Conservation (phyloP, 257 asterid species). For the Phtheirospermum japonicum region DNA sequence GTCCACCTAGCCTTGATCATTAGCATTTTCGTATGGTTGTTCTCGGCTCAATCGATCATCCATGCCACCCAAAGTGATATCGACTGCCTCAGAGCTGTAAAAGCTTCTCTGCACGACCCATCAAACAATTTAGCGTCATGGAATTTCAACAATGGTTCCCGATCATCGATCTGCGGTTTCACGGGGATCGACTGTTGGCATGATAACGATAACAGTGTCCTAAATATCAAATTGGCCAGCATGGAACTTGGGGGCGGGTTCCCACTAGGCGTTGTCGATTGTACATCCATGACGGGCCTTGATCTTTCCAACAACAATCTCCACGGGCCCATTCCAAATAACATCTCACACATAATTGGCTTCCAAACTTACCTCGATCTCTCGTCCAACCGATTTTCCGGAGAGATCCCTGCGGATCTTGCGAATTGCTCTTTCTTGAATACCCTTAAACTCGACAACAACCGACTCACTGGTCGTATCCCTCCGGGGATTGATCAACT, state of each 20-base stretch:
- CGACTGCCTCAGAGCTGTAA: slow-evolving; percentile 57
- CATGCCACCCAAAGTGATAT: slow-evolving; percentile 48
- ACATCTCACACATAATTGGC: slow-evolving; percentile 43
- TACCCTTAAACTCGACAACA: slow-evolving; percentile 50
- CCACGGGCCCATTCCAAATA: slow-evolving; percentile 48
- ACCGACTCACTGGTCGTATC: slow-evolving; percentile 48
- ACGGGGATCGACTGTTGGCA: slow-evolving; percentile 83
- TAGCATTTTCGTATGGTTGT: too few species aligned
- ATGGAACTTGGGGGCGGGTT: slow-evolving; percentile 81
- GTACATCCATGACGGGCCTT: slow-evolving; percentile 67
- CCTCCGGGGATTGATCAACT: slow-evolving; percentile 42
- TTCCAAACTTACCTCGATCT: slow-evolving; percentile 56
- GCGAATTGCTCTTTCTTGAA: slow-evolving; percentile 58
- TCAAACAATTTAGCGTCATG: slow-evolving; percentile 47
- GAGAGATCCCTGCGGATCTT: slow-evolving; percentile 55
- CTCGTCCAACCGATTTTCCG: slow-evolving; percentile 63
- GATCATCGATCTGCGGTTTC: slow-evolving; percentile 65
- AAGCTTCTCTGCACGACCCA: slow-evolving; percentile 57
- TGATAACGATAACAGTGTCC: slow-evolving; percentile 55
- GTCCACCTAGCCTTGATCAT: too few species aligned
- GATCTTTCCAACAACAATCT: slow-evolving; percentile 70
- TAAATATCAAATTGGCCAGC: slow-evolving; percentile 50
- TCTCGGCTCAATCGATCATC: slow-evolving; percentile 30
- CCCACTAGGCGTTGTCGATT: slow-evolving; percentile 54
- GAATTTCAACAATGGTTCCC: slow-evolving; percentile 51